These are phyloP conservation scores for Aulographum hederae DNA, from an alignment of 2,329 filamentous ascomycete genomes.

Conservation along the genomic window DNA sequence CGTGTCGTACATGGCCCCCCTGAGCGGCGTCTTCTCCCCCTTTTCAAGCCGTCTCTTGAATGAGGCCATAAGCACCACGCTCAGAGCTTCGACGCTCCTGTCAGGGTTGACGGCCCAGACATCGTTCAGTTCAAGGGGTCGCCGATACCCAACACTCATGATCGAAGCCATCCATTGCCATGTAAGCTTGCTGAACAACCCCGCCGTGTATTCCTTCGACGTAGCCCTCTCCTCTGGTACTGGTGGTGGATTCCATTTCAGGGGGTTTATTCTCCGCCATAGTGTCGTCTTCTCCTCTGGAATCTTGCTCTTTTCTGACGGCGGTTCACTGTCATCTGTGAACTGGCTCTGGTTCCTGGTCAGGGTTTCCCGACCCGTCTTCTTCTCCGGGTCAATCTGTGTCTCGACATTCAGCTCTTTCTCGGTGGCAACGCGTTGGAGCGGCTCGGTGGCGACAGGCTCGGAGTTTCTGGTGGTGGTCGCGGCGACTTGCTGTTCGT, in stretches of 20 bases:
- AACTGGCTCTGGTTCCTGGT: constrained; percentile 1
- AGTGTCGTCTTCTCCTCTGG: constrained; percentile 38
- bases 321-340: constrained; percentile 14
- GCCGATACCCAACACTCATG: constrained; percentile 75
- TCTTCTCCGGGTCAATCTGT: background rate
- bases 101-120: constrained; percentile 79
- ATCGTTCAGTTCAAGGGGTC: constrained; percentile 66
- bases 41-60: constrained; percentile 46
- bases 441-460: background rate
- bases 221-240: constrained; percentile 32
- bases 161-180: constrained; percentile 85
- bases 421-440: background rate
- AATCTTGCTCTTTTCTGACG: constrained; percentile 7
- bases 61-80: constrained; percentile 43
- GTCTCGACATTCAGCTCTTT: background rate
- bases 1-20: constrained; percentile 72
- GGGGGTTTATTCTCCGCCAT: constrained; percentile 35
- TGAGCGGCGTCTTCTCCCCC: constrained; percentile 54
- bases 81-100: constrained; percentile 52
- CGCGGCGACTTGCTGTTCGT: too few relatives aligned
- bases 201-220: constrained; percentile 54
- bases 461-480: background rate
- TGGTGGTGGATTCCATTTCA: constrained; percentile 34
- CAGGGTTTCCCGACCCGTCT: constrained; percentile 1
- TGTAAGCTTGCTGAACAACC: constrained; percentile 55